Percentiles rank a stretch among this genome's conserved stretches.
These are phyloP conservation scores for Themeda triandra DNA, from an alignment of 176 grass and related monocot genomes.

Conservation along the genomic window DNA sequence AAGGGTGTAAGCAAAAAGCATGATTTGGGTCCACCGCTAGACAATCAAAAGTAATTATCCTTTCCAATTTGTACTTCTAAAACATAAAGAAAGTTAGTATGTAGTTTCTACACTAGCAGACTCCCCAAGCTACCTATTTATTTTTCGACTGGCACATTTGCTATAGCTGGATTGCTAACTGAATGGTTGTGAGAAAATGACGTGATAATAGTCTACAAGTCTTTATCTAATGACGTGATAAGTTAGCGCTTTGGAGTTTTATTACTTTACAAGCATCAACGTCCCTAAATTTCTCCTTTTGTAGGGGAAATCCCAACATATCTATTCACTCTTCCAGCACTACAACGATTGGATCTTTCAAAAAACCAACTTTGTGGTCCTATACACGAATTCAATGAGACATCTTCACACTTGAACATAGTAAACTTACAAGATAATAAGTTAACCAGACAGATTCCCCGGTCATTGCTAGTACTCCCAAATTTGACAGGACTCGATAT, in stretches of 20 bases:
- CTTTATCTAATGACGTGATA: background rate
- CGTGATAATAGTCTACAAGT: too few species aligned
- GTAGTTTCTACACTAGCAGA: too few species aligned
- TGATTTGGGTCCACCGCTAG: too few species aligned
- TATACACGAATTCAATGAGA: background rate
- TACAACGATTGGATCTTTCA: background rate
- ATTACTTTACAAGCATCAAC: background rate
- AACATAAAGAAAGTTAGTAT: too few species aligned
- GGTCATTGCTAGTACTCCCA: too few species aligned
- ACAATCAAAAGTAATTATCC: too few species aligned
- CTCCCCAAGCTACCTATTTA: too few species aligned
- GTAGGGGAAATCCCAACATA: background rate
- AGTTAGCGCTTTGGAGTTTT: background rate
- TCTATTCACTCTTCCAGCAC: background rate
- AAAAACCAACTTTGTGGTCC: background rate
- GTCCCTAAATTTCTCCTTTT: background rate
- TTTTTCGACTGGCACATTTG: too few species aligned
- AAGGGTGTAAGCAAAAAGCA: too few species aligned
- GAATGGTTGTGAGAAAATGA: background rate
- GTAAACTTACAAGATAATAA: background rate
- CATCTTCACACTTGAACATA: background rate
- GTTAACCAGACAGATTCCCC: background rate
- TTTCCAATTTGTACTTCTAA: too few species aligned
- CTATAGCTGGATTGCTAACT: too few species aligned
- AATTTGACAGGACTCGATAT: too few species aligned